These are phyloP conservation scores for Ophiostoma perfectum DNA, from an alignment of 2,329 filamentous ascomycete genomes.

Conservation along the genomic window DNA sequence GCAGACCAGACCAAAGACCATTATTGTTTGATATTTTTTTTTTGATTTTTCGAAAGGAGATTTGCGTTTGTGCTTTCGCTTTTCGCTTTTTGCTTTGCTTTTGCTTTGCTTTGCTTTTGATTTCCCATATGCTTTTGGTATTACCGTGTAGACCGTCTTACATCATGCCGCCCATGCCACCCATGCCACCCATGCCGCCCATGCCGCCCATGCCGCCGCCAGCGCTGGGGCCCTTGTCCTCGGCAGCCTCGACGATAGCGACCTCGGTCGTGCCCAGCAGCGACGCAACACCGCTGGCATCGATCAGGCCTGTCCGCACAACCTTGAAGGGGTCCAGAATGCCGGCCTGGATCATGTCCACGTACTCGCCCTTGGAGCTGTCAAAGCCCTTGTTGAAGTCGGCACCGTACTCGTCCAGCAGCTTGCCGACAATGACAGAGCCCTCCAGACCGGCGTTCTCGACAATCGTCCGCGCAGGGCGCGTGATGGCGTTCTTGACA, in stretches of 20 bases:
- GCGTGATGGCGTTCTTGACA: slow-evolving; percentile 96
- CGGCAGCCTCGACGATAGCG: slow-evolving; percentile 89
- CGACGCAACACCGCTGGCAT: slow-evolving; percentile 93
- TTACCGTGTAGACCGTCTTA: slow-evolving; percentile 35
- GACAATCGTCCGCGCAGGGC: slow-evolving; percentile 88
- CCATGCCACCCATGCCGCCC: slow-evolving; percentile 53
- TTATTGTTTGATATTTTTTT: not conserved
- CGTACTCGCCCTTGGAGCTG: slow-evolving; percentile 93
- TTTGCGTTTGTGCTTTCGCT: not conserved
- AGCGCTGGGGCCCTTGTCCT: slow-evolving; percentile 74
- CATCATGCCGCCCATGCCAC: slow-evolving; percentile 57
- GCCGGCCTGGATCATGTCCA: slow-evolving; percentile 95
- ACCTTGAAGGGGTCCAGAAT: slow-evolving; percentile 99
- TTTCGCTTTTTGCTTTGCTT: not conserved
- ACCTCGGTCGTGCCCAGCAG: slow-evolving; percentile 97
- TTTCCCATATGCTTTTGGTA: slow-evolving; percentile 22
- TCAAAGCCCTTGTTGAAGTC: slow-evolving; percentile 99
- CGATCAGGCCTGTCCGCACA: slow-evolving; percentile 89
- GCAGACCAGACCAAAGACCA: not conserved
- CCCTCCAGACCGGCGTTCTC: slow-evolving; percentile 97
- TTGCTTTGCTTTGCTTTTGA: slow-evolving; percentile 29
- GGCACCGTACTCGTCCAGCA: slow-evolving; percentile 81
- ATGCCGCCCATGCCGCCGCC: slow-evolving; percentile 54
- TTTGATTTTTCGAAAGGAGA: slow-evolving; percentile 9
- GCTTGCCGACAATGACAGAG: slow-evolving; percentile 94